Conservation (phyloP, 2,329 filamentous ascomycete genomes). For the Cercospora zeae-maydis region DNA sequence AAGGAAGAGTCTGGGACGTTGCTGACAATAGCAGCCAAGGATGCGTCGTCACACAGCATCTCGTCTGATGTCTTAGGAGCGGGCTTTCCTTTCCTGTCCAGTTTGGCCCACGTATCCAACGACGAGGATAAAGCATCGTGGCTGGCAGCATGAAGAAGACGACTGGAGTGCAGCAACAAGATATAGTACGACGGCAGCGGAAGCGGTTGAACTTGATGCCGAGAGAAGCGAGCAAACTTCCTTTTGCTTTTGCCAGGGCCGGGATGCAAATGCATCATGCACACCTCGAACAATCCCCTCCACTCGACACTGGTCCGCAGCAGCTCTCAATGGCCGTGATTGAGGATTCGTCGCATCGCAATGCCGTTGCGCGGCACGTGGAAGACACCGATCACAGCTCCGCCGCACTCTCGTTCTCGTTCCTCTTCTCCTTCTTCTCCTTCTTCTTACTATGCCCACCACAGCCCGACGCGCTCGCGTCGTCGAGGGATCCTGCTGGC, state of each 20-base stretch:
- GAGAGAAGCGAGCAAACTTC: not conserved
- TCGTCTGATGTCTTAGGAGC: no score
- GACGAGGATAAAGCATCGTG: not conserved
- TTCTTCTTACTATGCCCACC: constrained; percentile 2
- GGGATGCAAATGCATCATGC: not conserved
- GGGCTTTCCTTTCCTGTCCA: no score
- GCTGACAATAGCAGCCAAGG: not conserved
- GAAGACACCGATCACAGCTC: not conserved
- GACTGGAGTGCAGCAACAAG: not conserved
- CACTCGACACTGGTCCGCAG: not conserved
- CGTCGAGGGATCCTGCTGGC: constrained; percentile 20
- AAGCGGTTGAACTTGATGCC: not conserved
- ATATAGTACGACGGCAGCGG: not conserved
- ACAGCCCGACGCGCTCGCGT: constrained; percentile 32
- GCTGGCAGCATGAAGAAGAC: not conserved
- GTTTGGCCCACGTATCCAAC: no score
- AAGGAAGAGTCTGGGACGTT: not conserved
- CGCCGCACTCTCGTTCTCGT: no score
- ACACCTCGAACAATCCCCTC: not conserved
- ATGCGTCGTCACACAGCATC: not conserved
- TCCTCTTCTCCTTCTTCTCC: not conserved
- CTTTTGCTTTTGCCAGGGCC: not conserved
- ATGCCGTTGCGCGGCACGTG: not conserved
- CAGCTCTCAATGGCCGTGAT: not conserved
- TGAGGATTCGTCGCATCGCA: not conserved